Evolutionary conservation across 2,329 filamentous ascomycete species (phyloP).

Genomic region (Venturia carpophila): DNA sequence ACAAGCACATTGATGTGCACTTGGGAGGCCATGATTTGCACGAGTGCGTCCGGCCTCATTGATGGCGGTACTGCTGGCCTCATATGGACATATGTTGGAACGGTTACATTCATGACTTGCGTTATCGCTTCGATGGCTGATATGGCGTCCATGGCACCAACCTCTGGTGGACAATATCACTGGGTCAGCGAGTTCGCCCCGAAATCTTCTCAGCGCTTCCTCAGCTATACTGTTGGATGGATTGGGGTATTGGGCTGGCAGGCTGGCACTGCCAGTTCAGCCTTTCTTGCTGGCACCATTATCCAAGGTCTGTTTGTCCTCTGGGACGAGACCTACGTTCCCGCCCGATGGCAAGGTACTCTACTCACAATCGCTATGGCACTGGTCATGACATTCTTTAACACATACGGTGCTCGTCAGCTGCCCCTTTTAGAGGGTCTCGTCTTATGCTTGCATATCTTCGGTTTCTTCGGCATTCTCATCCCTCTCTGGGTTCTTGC

Average conservation of each 20-base stretch:
- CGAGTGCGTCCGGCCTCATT: slow-evolving; percentile 17
- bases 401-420: slow-evolving; percentile 25
- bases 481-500: slow-evolving; percentile 29
- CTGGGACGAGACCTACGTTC: slow-evolving; percentile 31
- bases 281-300: slow-evolving; percentile 21
- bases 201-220: slow-evolving; percentile 17
- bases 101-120: slow-evolving; percentile 8
- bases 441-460: slow-evolving; percentile 25
- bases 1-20: slow-evolving; percentile 19
- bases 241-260: slow-evolving; percentile 26
- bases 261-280: slow-evolving; percentile 14
- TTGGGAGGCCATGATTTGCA: slow-evolving; percentile 18
- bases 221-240: slow-evolving; percentile 25
- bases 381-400: slow-evolving; percentile 20
- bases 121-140: slow-evolving; percentile 21
- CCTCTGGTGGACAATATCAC: slow-evolving; percentile 32
- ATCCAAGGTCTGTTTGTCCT: slow-evolving; percentile 34
- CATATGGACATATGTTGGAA: slow-evolving; percentile 18
- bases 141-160: slow-evolving; percentile 21
- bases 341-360: slow-evolving; percentile 17
- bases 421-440: slow-evolving; percentile 27
- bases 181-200: slow-evolving; percentile 25
- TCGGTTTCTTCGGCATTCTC: slow-evolving; percentile 28
- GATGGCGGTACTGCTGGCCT: slow-evolving; percentile 19
- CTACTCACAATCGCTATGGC: slow-evolving; percentile 22